Base-by-base conservation (phyloP, 371 early-diverging fungal genomes). In the Mucor plumbeus region DNA sequence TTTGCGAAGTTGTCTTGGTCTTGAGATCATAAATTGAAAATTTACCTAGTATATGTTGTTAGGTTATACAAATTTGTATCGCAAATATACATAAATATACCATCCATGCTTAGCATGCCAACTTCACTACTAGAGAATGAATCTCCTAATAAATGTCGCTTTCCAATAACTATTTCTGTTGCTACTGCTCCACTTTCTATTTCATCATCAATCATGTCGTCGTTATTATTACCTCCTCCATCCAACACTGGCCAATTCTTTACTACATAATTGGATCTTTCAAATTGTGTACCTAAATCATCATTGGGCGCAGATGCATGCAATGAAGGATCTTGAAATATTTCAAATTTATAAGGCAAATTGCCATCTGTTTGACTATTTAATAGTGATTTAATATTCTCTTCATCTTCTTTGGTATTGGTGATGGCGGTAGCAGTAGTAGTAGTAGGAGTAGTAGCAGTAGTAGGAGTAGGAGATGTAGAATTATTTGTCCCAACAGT, bases 21-120 rank as follows among this genome's bases (percentile, higher is more conserved):
- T 74, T 69, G 11, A 88, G 63, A 57, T 88, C 83, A 44, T 86
- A 85, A 17, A 88, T 69, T 0, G 83, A 82, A 57, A 88, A 82
- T 17, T 80, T 82, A 7, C 86, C 86, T 86, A 58, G 26, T 35
- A 33, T 34, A 33, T 26, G 8, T 31, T 10, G 3, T 58, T 50
- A 35, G 15, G 4, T 1, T 26, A 26, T 26, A 26, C 26, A 26
- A 26, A 26, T 26, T 26, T 26, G 1, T 26, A 26, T 26, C 3
- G 26, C 3, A 26, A 26, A 26, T 26, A 33, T 40, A 43, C 17
- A 19, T 35, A 13, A 33, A 63, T 54, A 17, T 80, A 81, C 88
- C 88, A 74, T 88, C 88, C 87, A 86, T 86, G 33, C 85, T 85
- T 53, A 88, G 75, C 77, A 88, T 78, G 13, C 88, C 88, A 14